Evolutionary conservation across 2,329 filamentous ascomycete genomes (phyloP).

Genomic region (Fusarium irregulare): DNA sequence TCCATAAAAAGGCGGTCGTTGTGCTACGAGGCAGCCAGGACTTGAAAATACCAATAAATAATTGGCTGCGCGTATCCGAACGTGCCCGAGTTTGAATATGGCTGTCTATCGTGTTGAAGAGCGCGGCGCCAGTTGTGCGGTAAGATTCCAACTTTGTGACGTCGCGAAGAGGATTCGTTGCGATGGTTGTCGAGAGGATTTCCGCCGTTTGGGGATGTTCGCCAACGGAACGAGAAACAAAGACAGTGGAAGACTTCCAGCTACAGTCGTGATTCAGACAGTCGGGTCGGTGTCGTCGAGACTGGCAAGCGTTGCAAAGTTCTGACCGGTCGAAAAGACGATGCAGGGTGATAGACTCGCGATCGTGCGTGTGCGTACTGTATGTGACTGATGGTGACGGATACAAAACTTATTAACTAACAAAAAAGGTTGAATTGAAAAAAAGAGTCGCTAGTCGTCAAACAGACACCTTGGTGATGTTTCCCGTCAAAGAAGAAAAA

Average conservation of each 20-base stretch:
- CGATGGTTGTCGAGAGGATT: conserved; percentile 14
- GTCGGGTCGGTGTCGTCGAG: conserved; percentile 23
- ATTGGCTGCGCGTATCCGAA: conserved; percentile 31
- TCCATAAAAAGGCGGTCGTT: conserved; percentile 49
- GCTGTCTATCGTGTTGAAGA: neutral
- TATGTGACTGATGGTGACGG: neutral
- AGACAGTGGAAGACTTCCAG: conserved; percentile 9
- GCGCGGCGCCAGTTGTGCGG: conserved; percentile 22
- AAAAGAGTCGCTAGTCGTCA: conserved; percentile 26
- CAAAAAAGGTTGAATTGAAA: conserved; percentile 1
- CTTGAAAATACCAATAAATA: conserved; percentile 15
- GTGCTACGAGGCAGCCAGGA: conserved; percentile 33
- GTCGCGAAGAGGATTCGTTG: conserved; percentile 21
- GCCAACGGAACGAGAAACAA: conserved; percentile 14
- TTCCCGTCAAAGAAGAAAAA: conserved; percentile 20
- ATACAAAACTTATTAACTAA: conserved; percentile 1
- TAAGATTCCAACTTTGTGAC: conserved; percentile 16
- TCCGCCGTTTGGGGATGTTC: conserved; percentile 13
- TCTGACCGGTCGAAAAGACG: neutral
- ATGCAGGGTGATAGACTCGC: conserved; percentile 7
- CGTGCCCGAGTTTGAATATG: conserved; percentile 1
- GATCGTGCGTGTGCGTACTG: conserved; percentile 13
- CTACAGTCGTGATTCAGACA: conserved; percentile 39
- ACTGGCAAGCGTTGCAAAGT: conserved; percentile 4
- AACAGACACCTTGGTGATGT: conserved; percentile 7